A percentile compares a stretch with the other conserved stretches of the same genome.
Evolutionary conservation across 1,284 basidiomycete genomes (phyloP).

Genomic region (Crepidotus sp.): DNA sequence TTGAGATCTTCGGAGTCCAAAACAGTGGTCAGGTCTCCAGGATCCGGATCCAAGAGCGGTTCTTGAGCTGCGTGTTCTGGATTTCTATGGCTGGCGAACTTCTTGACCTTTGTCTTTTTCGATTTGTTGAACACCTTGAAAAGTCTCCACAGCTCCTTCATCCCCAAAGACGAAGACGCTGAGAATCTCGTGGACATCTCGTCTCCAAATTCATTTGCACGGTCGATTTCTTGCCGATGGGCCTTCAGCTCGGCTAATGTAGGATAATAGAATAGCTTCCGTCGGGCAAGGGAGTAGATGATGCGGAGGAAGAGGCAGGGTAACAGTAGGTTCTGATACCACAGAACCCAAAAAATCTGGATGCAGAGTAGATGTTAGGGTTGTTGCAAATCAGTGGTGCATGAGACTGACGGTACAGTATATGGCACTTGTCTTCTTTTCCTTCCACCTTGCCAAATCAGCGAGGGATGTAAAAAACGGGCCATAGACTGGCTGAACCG

Average conservation of each 20-base stretch:
- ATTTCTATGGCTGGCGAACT: slow-evolving; percentile 4
- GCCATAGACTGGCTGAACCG: slow-evolving; percentile 41
- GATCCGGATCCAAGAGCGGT: not conserved
- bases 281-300: slow-evolving; percentile 39
- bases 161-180: slow-evolving; percentile 35
- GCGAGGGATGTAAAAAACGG: slow-evolving; percentile 33
- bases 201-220: slow-evolving; percentile 44
- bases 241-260: slow-evolving; percentile 43
- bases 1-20: slow-evolving; percentile 24
- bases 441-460: slow-evolving; percentile 47
- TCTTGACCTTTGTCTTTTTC: slow-evolving; percentile 22
- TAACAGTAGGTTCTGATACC: slow-evolving; percentile 50
- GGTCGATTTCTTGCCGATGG: slow-evolving; percentile 37
- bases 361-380: slow-evolving; percentile 9
- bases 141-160: slow-evolving; percentile 46
- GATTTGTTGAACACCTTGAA: slow-evolving; percentile 33
- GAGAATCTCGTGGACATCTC: slow-evolving; percentile 40
- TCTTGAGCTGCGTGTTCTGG: not conserved
- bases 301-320: slow-evolving; percentile 42
- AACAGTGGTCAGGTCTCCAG: slow-evolving; percentile 19
- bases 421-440: slow-evolving; percentile 35
- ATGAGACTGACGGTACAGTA: slow-evolving; percentile 42
- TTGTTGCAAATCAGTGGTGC: not conserved
- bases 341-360: slow-evolving; percentile 55
- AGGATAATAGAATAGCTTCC: slow-evolving; percentile 46